Base-by-base conservation (phyloP, 2,329 filamentous ascomycete species). In the Fusarium chuoi region DNA sequence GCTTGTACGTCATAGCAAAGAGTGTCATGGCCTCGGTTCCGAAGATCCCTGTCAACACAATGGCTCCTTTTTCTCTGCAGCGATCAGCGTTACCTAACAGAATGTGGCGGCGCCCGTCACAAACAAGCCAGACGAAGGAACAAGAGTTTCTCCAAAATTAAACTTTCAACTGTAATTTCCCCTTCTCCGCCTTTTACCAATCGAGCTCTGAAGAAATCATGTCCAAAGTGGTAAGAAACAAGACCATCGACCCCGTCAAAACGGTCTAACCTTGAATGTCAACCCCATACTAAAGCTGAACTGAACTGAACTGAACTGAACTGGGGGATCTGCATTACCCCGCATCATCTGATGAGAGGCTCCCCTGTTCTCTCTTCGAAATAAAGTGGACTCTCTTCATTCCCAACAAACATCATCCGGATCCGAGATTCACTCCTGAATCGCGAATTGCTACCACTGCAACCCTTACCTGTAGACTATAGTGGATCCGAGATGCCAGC, bases 251-350 rank as follows among this genome's bases (percentile, higher is more conserved):
- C 15, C 15, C 17, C 18, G 41, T 28, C 30, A 20, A 24, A 28
- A 38, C 33, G 14, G 18, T 39, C 39, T 62, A 58, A 58, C 36
- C 45, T 26, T 36, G 55, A 58, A 42, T 42, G 36, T 20, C 12
- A 33, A 73, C 73, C 70, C 73, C 69, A 75, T 52, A 62, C 54
- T 35, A 48, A 62, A 41, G 22, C 30, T 68, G 45, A 56, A 62
- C 51, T 44, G 44, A n/a, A 41, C 24, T 66, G 44, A 55, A 56
- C 45, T 45, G 52, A 22, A 42, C 24, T 66, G 44, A 55, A 56
- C 45, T 46, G 52, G 44, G 59, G 41, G 60, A 75, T 74, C 73
- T 61, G 35, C 70, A 62, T 52, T 75, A 74, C 73, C 73, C 73
- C 73, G 73, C 73, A 74, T 75, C 41, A 18, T 51, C 30, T 24